Evolutionary conservation across 73 alveolate species (phyloP).

Genomic region (Uronychia binucleata): DNA sequence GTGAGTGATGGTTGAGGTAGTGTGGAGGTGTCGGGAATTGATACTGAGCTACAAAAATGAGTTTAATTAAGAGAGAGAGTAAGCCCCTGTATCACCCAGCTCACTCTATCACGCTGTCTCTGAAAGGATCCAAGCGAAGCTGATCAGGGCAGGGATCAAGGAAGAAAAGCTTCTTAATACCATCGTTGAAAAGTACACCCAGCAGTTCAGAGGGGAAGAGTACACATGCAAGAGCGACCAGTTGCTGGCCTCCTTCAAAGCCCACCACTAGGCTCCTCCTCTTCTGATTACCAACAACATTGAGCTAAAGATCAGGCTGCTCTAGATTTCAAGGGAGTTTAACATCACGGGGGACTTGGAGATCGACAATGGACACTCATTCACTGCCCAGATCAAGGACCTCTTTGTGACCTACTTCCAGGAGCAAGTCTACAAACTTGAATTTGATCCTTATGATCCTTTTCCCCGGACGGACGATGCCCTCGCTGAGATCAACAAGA

Average conservation of each 20-base stretch:
- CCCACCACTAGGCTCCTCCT: slow-evolving; percentile 11
- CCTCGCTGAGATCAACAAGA: slow-evolving; percentile 10
- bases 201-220: slow-evolving; percentile 29
- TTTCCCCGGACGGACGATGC: slow-evolving; percentile 49
- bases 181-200: slow-evolving; percentile 45
- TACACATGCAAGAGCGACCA: slow-evolving; percentile 21
- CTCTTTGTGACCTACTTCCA: slow-evolving; percentile 42
- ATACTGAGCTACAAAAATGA: slow-evolving; percentile 24
- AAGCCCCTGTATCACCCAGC: background rate
- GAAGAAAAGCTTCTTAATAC: slow-evolving; percentile 19
- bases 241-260: slow-evolving; percentile 26
- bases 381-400: slow-evolving; percentile 25
- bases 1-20: background rate
- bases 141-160: slow-evolving; percentile 18
- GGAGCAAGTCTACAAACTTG: slow-evolving; percentile 10
- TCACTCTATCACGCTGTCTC: slow-evolving; percentile 11
- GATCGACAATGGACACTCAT: slow-evolving; percentile 47
- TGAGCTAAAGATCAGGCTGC: slow-evolving; percentile 12
- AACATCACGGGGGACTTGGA: slow-evolving; percentile 44
- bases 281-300: slow-evolving; percentile 20
- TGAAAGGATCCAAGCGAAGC: slow-evolving; percentile 13
- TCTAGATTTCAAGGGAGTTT: slow-evolving; percentile 3
- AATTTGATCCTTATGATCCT: slow-evolving; percentile 48
- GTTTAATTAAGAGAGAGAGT: slow-evolving; percentile 1
- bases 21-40: slow-evolving; percentile 17